phyloP scores from a whole-genome alignment of 306 rosid species.

The Acacia crassicarpa region DNA sequence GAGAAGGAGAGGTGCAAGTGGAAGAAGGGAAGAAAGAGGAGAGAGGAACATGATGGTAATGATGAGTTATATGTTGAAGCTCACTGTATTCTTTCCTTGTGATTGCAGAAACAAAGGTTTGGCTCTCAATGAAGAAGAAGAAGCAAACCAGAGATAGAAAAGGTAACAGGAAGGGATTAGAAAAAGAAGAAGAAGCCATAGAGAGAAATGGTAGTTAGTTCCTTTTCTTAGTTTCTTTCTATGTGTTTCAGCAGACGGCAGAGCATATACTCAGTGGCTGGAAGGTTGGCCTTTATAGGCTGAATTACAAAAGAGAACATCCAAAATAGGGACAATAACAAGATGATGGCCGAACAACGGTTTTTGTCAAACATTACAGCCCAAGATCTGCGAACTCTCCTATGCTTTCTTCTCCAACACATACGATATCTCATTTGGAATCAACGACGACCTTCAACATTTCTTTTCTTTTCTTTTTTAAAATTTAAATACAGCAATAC shows the following conservation, averaged over 20 bases:
- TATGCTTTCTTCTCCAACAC: background rate
- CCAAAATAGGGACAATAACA: no score
- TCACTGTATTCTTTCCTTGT: background rate
- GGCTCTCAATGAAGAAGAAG: constrained; percentile 14
- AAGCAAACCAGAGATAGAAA: background rate
- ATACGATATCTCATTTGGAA: background rate
- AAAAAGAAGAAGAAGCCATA: background rate
- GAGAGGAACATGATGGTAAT: background rate
- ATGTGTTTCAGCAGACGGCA: background rate
- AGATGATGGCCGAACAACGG: background rate
- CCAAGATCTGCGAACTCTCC: background rate
- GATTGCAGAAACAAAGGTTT: constrained; percentile 20
- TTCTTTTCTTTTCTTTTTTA: background rate
- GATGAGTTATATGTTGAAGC: background rate
- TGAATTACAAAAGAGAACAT: background rate
- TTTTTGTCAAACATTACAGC: background rate
- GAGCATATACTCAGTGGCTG: background rate
- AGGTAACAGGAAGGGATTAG: background rate
- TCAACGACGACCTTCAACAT: background rate
- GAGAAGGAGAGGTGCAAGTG: constrained; percentile 42
- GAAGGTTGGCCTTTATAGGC: background rate
- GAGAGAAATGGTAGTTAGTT: background rate
- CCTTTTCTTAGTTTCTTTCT: background rate
- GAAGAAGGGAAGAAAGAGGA: constrained; percentile 28
- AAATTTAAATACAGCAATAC: no score